Conservation (phyloP, 2,329 filamentous ascomycete genomes). For the Fusarium tricinctum region DNA sequence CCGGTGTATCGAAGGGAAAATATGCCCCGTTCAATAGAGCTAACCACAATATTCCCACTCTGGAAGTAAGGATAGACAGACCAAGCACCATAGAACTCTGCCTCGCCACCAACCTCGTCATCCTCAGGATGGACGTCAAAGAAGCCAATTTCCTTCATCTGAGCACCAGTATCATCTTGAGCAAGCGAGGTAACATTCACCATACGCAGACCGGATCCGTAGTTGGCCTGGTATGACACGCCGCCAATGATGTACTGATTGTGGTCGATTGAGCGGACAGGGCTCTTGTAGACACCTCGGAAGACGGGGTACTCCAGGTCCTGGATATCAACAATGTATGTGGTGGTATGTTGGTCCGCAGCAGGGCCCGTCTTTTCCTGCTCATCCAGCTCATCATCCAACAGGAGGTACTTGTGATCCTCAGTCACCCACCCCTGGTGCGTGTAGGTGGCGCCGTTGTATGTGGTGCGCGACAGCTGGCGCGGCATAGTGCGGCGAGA, state of each 20-base stretch:
- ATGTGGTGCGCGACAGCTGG: conserved; percentile 20
- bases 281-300: conserved; percentile 27
- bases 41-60: conserved; percentile 61
- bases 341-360: conserved; percentile 59
- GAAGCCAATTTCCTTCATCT: conserved; percentile 13
- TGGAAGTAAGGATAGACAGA: conserved; percentile 62
- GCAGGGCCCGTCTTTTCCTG: conserved; percentile 56
- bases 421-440: conserved; percentile 69
- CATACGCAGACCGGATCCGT: conserved; percentile 12
- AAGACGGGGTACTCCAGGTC: conserved; percentile 56
- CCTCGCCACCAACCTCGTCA: conserved; percentile 59
- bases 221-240: conserved; percentile 17
- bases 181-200: conserved; percentile 11
- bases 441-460: conserved; percentile 19
- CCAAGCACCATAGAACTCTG: conserved; percentile 61
- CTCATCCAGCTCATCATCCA: conserved; percentile 69
- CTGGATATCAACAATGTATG: conserved; percentile 64
- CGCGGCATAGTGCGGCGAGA: conserved; percentile 17
- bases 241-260: conserved; percentile 15
- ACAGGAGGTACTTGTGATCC: conserved; percentile 58
- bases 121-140: conserved; percentile 19
- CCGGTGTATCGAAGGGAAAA: conserved; percentile 14
- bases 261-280: conserved; percentile 17
- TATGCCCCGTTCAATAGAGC: conserved; percentile 60
- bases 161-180: conserved; percentile 12